Evolutionary conservation across 176 grass and related monocot genomes (phyloP), one percentile per base, ranked within the genome.

Genomic region (Bonia amplexicaulis): DNA sequence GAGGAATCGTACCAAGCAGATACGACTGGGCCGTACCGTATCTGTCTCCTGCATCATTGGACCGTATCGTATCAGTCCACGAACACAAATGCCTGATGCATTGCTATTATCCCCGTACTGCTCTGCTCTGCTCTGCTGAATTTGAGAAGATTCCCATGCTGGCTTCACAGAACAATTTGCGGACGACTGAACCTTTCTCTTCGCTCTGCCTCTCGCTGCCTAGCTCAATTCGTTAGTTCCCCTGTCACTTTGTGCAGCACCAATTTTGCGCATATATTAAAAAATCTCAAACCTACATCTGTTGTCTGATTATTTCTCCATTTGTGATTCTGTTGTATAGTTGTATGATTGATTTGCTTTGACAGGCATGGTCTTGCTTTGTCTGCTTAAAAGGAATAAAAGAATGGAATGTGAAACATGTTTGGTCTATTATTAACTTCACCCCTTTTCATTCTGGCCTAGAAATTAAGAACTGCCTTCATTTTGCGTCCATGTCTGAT

Each of bases 401-500:
- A n/a, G n/a, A n/a, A n/a, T n/a, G n/a, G n/a, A n/a, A n/a, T n/a
- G n/a, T n/a, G n/a, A n/a, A n/a, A n/a, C n/a, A n/a, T n/a, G n/a
- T n/a, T n/a, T n/a, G n/a, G n/a, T n/a, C n/a, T n/a, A n/a, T n/a
- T n/a, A 65, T 26, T 52, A 25, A 51, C 51, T 61, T 35, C 42
- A 39, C 14, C 48, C n/a, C n/a, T 60, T 80, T 73, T 80, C 23
- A 47, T 37, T 54, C 12, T 35, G 25, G 40, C 51, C 61, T 69
- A 87, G 60, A 76, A 80, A 44, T 23, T 12, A 74, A 82, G 52
- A 71, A 62, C 60, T 31, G 19, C 17, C 23, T 80, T 89, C 20
- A 42, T 48, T 40, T 29, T 82, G 19, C 65, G 40, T 25, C 26
- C 74, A 63, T 45, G 81, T 60, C 74, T 68, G 59, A 80, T 85